Base-by-base conservation (phyloP, 2,329 filamentous ascomycete genomes). In the Alternaria gaisen region DNA sequence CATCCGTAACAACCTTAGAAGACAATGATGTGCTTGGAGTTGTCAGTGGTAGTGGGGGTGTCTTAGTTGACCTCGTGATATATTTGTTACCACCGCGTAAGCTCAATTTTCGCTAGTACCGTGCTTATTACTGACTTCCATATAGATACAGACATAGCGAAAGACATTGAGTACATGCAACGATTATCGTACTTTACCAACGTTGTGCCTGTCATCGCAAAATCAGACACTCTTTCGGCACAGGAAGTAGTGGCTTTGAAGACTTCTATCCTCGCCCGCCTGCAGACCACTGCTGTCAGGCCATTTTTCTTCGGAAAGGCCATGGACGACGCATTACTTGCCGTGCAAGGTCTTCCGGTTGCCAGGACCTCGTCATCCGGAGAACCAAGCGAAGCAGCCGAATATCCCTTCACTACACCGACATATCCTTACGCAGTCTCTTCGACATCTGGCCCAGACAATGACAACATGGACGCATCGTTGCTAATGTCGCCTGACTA, bases 401-500 rank as follows among this genome's bases (percentile, higher is more conserved):
- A 75, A 42, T 73, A 68, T 38, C 72, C 74, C 7, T 76, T 77
- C 41, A 61, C 64, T 16, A 67, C 65, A n/a, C 71, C 75, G 20
- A 79, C 75, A 11, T 71, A 81, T 81, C 60, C 87, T 90, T 96
- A 92, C 73, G 88, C 92, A 0, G 85, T 97, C 20, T 97, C 94
- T 1, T 95, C 91, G 20, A 86, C 87, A 12, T 83, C 87, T 24
- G 87, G 86, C 1, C 86, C 87, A 22, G 93, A 97, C 70, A 82
- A 88, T 61, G 92, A 97, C 40, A 88, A 86, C 43, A 96, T 98
- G 90, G 94, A 98, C 76, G 94, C 94, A 18, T 97, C 93, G 71
- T 83, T 97, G 0, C 85, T 98, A 18, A 98, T 98, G 94, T 93
- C 90, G 57, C 90, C 94, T 1, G 91, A 95, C 71, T 98, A 97